Conservation (phyloP, 1,139 yeast genomes). For the Geotrichum restrictum region DNA sequence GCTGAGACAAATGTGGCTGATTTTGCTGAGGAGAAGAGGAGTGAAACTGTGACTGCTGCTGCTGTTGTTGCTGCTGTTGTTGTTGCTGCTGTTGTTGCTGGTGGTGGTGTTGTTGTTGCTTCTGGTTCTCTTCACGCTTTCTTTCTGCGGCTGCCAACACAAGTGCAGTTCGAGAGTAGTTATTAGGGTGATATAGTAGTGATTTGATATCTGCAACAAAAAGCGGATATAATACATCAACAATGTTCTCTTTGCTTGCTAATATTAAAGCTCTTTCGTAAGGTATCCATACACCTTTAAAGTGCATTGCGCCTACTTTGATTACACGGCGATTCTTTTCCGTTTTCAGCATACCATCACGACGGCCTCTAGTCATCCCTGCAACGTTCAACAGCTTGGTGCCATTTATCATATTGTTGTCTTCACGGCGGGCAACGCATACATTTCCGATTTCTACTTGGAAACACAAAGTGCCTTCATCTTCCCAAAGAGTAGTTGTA, state of each 20-base stretch:
- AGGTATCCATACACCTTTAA: slow-evolving; percentile 96
- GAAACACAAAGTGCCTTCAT: slow-evolving; percentile 85
- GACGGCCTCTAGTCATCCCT: slow-evolving; percentile 86
- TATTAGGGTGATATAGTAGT: slow-evolving; percentile 29
- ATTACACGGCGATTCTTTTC: slow-evolving; percentile 86
- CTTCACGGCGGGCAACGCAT: slow-evolving; percentile 84
- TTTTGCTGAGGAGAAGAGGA: no score
- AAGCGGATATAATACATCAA: slow-evolving; percentile 75
- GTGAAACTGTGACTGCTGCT: slow-evolving; percentile 18
- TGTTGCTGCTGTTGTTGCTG: slow-evolving; percentile 23
- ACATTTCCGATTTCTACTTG: slow-evolving; percentile 90
- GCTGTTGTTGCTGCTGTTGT: slow-evolving; percentile 21
- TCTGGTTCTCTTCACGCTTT: slow-evolving; percentile 21
- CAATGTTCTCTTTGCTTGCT: slow-evolving; percentile 82
- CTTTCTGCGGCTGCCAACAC: slow-evolving; percentile 23
- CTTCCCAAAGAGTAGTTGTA: slow-evolving; percentile 95
- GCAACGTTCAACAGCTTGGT: slow-evolving; percentile 86
- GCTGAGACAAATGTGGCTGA: slow-evolving; percentile 12
- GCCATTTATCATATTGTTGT: slow-evolving; percentile 87
- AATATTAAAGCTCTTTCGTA: slow-evolving; percentile 82
- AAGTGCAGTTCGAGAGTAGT: slow-evolving; percentile 18
- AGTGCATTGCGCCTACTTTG: slow-evolving; percentile 89
- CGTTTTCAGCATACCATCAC: slow-evolving; percentile 86
- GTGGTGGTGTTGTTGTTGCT: not conserved
- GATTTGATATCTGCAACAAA: slow-evolving; percentile 76